Base-by-base conservation (phyloP, 2,329 filamentous ascomycete species). In the Botrytis byssoidea region DNA sequence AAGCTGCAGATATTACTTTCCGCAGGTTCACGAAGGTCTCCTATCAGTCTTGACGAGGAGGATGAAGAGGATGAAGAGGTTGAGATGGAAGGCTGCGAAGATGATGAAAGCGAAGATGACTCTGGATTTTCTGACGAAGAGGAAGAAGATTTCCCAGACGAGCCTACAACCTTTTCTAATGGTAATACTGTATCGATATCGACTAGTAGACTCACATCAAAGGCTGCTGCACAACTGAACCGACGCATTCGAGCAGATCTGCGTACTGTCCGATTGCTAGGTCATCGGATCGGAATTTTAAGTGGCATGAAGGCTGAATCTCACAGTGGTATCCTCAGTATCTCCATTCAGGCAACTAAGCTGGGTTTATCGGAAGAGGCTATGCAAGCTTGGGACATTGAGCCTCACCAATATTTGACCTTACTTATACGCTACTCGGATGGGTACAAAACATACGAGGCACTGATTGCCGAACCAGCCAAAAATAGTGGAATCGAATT, bases 371-470 rank as follows among this genome's bases (percentile, higher is more conserved):
- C 93, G 0, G 86, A 91, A 55, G 92, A 95, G 79, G 90, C 90
- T 0, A 88, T 93, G 82, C 86, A 91, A 78, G 92, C 94, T 1
- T 97, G 94, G 94, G 87, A 91, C 74, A 81, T 97, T 18, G 82
- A 87, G 22, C 82, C 85, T 0, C 82, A 85, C 0, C 91, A 94
- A 48, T 95, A 95, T 78, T 81, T 97, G 57, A 87, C 95, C 7
- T 84, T 97, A 7, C 84, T 97, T 35, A 86, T 96, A 61, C 87
- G 87, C 51, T 92, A 92, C 76, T 83, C 85, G 0, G 81, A 82
- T n/a, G 85, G 84, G 0, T 97, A 97, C 81, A 85, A 85, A 46
- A 83, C 84, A 4, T 83, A 92, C 67, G 86, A 91, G 25, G 80
- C 87, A 0, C 80, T 92, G 16, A 79, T 88, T 22, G 79, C 81